Base-by-base conservation (phyloP, 495 filamentous ascomycete species). In the Poronia punctata region DNA sequence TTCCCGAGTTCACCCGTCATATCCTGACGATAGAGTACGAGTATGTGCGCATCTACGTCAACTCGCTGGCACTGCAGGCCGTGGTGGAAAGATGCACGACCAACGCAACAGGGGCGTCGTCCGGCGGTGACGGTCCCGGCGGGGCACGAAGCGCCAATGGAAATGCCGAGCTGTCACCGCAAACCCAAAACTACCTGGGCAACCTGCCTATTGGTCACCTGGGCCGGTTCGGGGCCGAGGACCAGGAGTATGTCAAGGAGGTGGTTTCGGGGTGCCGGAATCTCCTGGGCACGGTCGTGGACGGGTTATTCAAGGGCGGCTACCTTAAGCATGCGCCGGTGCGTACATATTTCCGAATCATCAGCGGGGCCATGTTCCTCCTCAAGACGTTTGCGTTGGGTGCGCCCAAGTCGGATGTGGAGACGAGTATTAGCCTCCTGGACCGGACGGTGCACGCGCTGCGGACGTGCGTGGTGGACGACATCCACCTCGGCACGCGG, bases 361-460 rank as follows among this genome's bases (percentile, higher is more conserved):
- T 97, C 49, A 88, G 84, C 39, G 89, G 86, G 16, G 88, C 89
- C 52, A 95, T 96, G 73, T 95, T 98, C 59, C 72, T 97, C 28
- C 78, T 98, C 29, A 68, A 84, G 78, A 94, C 90, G 0, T 96
- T 98, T 57, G 92, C 88, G 5, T 74, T 97, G 2, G 92, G 92
- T 15, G 90, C 88, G 2, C 83, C 84, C 32, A 88, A 92, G 65
- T 81, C 83, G 43, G 90, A 96, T 46, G 86, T 95, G 9, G 78
- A 82, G 41, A 65, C 84, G 16, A 90, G 84, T 23, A 78, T 97
- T 23, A 73, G 72, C 7, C 73, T 97, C 7, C 81, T 97, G 62
- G 84, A 94, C 54, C 65, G 72, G 11, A 86, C 84, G 0, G 80
- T 93, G 1, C 71, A 83, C 46, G 88, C 86, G 15, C 70, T 98